A percentile compares a stretch with the other conserved stretches of the same genome.
phyloP scores from a whole-genome alignment of 306 rosid species.

The Vicia faba region DNA sequence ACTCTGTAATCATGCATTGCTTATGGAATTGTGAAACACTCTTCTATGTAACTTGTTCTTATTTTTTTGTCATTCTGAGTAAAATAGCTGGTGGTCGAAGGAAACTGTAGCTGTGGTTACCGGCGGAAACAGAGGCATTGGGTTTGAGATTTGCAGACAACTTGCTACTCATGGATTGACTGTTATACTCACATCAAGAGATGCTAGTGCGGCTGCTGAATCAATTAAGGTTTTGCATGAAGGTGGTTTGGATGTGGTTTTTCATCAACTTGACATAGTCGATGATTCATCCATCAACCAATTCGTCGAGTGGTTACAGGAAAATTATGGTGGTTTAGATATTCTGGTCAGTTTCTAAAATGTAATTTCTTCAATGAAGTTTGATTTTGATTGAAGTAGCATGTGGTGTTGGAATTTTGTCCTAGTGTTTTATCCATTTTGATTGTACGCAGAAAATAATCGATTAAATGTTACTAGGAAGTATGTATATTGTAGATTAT shows the following conservation, averaged over 20 bases:
- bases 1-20: too few relatives aligned
- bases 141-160: constrained; percentile 44
- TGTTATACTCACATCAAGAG: constrained; percentile 46
- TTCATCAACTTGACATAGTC: constrained; percentile 75
- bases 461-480: background rate
- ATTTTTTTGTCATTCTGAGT: background rate
- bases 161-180: constrained; percentile 46
- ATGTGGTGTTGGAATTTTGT: background rate
- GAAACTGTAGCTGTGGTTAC: constrained; percentile 86
- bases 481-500: background rate
- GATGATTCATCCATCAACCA: constrained; percentile 58
- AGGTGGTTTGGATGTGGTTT: constrained; percentile 68
- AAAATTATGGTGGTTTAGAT: constrained; percentile 81
- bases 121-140: constrained; percentile 60
- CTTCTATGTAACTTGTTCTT: too few relatives aligned
- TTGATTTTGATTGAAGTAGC: constrained; percentile 4
- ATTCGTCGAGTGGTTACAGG: constrained; percentile 69
- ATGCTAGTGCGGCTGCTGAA: constrained; percentile 63
- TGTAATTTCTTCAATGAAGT: constrained; percentile 10
- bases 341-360: constrained; percentile 64
- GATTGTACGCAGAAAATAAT: background rate
- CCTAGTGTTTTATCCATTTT: constrained; percentile 15
- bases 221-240: constrained; percentile 76
- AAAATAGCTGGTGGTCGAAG: constrained; percentile 87
- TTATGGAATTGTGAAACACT: too few relatives aligned